Conservation (phyloP, 176 grass and related monocot species). For the Typha latifolia region DNA sequence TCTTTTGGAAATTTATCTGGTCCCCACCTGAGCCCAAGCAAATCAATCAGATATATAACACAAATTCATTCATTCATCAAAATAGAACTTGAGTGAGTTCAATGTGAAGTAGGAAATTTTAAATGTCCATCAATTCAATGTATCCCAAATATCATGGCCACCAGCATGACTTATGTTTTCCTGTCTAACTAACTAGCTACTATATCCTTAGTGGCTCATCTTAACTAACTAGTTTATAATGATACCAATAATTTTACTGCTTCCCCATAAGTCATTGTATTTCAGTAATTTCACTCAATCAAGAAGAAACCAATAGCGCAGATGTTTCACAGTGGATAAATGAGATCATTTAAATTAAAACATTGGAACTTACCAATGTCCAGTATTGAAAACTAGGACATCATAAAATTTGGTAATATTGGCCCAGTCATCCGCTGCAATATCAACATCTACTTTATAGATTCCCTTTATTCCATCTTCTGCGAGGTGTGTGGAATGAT, state of each 20-base stretch:
- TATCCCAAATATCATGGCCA: not conserved
- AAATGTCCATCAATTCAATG: not conserved
- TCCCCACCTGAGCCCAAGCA: conserved; percentile 54
- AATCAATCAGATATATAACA: not conserved
- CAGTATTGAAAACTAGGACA: conserved; percentile 86
- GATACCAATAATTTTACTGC: not conserved
- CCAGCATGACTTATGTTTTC: not conserved
- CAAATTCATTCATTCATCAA: not conserved
- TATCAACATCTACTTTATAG: conserved; percentile 70
- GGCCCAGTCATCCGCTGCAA: conserved; percentile 64
- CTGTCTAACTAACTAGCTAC: too few relatives aligned
- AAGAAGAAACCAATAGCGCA: not conserved
- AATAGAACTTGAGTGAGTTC: not conserved
- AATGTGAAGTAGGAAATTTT: not conserved
- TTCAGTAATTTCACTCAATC: not conserved
- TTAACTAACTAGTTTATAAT: too few relatives aligned
- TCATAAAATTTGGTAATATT: conserved; percentile 80
- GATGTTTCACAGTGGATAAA: not conserved
- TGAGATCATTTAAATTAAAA: not conserved
- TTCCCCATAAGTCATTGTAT: not conserved
- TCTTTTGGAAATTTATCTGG: conserved; percentile 80
- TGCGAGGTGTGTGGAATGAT: conserved; percentile 24
- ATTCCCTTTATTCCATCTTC: conserved; percentile 52
- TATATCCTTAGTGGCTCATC: too few relatives aligned
- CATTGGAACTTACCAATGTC: conserved; percentile 66